phyloP scores from a whole-genome alignment of 2,329 filamentous ascomycete genomes.

The Xylariaceae sp. region DNA sequence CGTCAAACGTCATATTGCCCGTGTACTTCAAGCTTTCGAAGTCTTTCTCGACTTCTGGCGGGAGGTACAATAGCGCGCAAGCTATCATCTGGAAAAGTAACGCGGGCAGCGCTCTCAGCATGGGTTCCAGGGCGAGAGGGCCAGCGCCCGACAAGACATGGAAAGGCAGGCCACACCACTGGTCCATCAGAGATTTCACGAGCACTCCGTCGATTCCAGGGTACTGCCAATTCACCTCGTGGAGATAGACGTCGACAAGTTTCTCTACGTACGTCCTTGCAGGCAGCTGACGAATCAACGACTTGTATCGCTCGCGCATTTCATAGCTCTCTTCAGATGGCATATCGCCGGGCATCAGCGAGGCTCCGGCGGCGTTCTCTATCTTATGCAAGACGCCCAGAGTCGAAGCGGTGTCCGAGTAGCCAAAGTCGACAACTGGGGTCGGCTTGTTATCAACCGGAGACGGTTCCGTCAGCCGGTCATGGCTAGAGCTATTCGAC shows the following conservation, averaged over 20 bases:
- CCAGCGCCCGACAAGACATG: slow-evolving; percentile 46
- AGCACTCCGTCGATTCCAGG: slow-evolving; percentile 50
- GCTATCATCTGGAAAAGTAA: slow-evolving; percentile 57
- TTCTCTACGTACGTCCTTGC: slow-evolving; percentile 51
- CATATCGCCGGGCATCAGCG: slow-evolving; percentile 32
- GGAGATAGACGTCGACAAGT: slow-evolving; percentile 52
- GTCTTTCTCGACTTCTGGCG: slow-evolving; percentile 43
- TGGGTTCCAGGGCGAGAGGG: slow-evolving; percentile 46
- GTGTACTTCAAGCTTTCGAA: slow-evolving; percentile 57
- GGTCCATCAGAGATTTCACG: slow-evolving; percentile 47
- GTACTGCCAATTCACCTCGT: slow-evolving; percentile 58
- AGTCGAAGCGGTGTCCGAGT: slow-evolving; percentile 48
- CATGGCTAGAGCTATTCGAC: slow-evolving; percentile 20
- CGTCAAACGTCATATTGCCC: slow-evolving; percentile 56
- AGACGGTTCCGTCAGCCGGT: slow-evolving; percentile 21
- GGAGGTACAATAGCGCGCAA: slow-evolving; percentile 50
- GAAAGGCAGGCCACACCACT: slow-evolving; percentile 55
- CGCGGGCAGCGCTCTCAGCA: slow-evolving; percentile 55
- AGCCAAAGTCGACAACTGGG: slow-evolving; percentile 50
- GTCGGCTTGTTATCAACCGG: slow-evolving; percentile 35
- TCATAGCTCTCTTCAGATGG: slow-evolving; percentile 39
- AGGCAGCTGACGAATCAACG: slow-evolving; percentile 54
- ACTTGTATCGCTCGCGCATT: slow-evolving; percentile 55
- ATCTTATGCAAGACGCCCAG: slow-evolving; percentile 54
- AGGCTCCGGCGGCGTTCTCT: slow-evolving; percentile 41